Conservation (phyloP, 2,329 filamentous ascomycete species). For the Curvularia lunata region DNA sequence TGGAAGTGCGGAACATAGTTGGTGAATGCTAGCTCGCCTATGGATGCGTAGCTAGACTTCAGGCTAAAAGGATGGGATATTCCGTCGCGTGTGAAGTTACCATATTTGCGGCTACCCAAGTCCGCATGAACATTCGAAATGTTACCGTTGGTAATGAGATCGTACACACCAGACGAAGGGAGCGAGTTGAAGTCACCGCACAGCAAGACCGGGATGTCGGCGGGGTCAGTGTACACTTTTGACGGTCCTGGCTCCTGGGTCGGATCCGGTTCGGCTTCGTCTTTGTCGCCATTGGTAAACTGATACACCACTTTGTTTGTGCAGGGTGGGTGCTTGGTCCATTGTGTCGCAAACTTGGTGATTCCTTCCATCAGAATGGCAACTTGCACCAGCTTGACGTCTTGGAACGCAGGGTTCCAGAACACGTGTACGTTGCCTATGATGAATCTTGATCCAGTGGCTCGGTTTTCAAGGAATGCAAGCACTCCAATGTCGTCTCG, state of each 20-base stretch:
- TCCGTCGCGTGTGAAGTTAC: slow-evolving; percentile 88
- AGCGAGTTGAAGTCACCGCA: slow-evolving; percentile 97
- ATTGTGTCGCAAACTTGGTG: slow-evolving; percentile 83
- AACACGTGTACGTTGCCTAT: slow-evolving; percentile 93
- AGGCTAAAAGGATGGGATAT: slow-evolving; percentile 95
- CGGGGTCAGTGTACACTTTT: slow-evolving; percentile 82
- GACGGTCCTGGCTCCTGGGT: slow-evolving; percentile 76
- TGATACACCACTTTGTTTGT: slow-evolving; percentile 73
- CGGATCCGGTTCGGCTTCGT: slow-evolving; percentile 60
- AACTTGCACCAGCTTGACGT: slow-evolving; percentile 96
- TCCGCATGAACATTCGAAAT: slow-evolving; percentile 81
- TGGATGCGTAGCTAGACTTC: slow-evolving; percentile 84
- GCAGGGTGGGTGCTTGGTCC: slow-evolving; percentile 77
- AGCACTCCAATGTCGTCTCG: slow-evolving; percentile 96
- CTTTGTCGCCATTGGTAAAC: slow-evolving; percentile 55
- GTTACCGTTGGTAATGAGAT: slow-evolving; percentile 81
- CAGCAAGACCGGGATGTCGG: slow-evolving; percentile 87
- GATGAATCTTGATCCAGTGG: slow-evolving; percentile 88
- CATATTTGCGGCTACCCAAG: slow-evolving; percentile 81
- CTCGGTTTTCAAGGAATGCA: slow-evolving; percentile 88
- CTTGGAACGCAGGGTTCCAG: slow-evolving; percentile 88
- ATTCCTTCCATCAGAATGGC: slow-evolving; percentile 94
- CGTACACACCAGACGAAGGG: slow-evolving; percentile 85
- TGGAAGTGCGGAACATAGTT: slow-evolving; percentile 96
- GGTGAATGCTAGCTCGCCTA: slow-evolving; percentile 88